Conservation (phyloP, 805 yeast genomes). For the Lipomyces spencermartinsiae region DNA sequence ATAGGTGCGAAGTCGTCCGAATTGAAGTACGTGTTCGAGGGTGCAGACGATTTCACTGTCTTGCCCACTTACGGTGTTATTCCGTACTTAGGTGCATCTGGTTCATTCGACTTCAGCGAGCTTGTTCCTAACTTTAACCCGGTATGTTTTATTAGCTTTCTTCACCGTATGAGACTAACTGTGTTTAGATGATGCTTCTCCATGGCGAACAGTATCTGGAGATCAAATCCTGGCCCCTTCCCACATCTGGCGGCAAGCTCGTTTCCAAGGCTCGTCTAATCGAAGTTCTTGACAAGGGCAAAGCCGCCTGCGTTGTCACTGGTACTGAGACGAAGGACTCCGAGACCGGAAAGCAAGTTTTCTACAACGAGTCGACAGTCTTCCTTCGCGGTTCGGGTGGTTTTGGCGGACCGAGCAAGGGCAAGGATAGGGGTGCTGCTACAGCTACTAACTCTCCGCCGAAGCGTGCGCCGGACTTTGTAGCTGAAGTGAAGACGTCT, state of each 20-base stretch:
- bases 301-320: constrained; percentile 76
- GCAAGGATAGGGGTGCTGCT: constrained; percentile 65
- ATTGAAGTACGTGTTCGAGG: constrained; percentile 80
- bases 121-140: constrained; percentile 85
- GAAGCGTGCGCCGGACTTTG: constrained; percentile 68
- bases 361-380: constrained; percentile 82
- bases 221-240: constrained; percentile 76
- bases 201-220: constrained; percentile 96
- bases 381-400: constrained; percentile 78
- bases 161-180: constrained; percentile 1
- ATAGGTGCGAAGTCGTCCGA: constrained; percentile 84
- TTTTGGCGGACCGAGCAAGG: constrained; percentile 57
- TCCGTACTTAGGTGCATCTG: constrained; percentile 73
- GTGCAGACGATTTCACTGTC: constrained; percentile 76
- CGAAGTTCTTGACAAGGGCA: constrained; percentile 81
- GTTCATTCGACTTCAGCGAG: constrained; percentile 57
- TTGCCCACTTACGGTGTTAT: constrained; percentile 90
- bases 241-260: constrained; percentile 58
- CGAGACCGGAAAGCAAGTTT: constrained; percentile 69
- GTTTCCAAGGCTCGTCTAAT: constrained; percentile 70
- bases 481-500: constrained; percentile 60
- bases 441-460: constrained; percentile 69
- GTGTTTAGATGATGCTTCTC: constrained; percentile 64
- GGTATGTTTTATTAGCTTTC: constrained; percentile 12
- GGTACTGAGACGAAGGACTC: constrained; percentile 74